Percentiles rank a stretch among this genome's conserved stretches.
Conservation (phyloP, 2,329 filamentous ascomycete species). For the Neofusicoccum sp. region DNA sequence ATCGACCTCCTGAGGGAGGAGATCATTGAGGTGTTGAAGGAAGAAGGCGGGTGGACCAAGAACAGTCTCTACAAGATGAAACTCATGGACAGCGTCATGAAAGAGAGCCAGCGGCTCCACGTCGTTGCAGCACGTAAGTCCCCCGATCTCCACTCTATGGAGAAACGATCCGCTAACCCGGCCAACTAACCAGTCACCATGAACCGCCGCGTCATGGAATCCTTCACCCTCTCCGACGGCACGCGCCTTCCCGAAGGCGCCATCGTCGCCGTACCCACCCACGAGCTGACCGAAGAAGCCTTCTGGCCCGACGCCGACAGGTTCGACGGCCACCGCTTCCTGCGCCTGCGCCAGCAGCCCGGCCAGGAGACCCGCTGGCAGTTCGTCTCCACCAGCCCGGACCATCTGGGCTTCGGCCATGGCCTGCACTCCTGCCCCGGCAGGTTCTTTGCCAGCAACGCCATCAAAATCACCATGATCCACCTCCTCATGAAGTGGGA, state of each 20-base stretch:
- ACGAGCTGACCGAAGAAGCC: constrained; percentile 8
- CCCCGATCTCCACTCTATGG: no score
- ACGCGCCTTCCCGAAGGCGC: constrained; percentile 1
- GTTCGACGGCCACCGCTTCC: constrained; percentile 15
- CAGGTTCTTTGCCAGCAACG: constrained; percentile 36
- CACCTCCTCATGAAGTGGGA: constrained; percentile 7
- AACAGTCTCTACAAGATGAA: constrained; percentile 32
- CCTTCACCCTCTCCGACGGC: constrained; percentile 12
- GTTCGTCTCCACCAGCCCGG: constrained; percentile 23
- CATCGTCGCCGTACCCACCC: background rate
- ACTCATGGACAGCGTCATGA: constrained; percentile 39
- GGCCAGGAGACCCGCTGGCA: constrained; percentile 3
- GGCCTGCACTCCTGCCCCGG: constrained; percentile 37
- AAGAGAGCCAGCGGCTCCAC: constrained; percentile 33
- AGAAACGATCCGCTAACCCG: background rate
- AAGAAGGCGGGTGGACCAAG: constrained; percentile 33
- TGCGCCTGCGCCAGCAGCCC: background rate
- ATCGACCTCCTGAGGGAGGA: constrained; percentile 32
- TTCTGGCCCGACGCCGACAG: background rate
- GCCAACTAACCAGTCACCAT: background rate
- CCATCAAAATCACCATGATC: constrained; percentile 34
- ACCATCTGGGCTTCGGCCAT: constrained; percentile 34
- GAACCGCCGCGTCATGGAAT: background rate
- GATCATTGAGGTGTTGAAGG: constrained; percentile 28
- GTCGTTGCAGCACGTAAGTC: background rate